Evolutionary conservation across 2,329 filamentous ascomycete species (phyloP).

Genomic region (Clathrospora elynae): DNA sequence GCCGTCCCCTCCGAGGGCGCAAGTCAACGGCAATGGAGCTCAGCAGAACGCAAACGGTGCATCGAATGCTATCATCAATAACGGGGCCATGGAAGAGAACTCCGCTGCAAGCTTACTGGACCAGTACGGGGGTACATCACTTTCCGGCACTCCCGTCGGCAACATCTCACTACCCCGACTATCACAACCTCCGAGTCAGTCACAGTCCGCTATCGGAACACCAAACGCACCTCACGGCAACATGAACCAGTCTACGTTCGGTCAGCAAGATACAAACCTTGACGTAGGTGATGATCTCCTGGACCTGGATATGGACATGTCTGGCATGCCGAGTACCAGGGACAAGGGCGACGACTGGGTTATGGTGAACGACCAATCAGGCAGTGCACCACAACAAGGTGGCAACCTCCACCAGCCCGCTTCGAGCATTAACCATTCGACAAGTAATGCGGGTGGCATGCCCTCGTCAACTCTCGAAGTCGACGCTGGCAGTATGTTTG

Average conservation of each 20-base stretch:
- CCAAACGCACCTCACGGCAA: slow-evolving; percentile 49
- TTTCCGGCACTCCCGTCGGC: slow-evolving; percentile 64
- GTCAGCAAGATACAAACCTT: slow-evolving; percentile 31
- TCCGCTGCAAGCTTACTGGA: slow-evolving; percentile 67
- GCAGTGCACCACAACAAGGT: slow-evolving; percentile 25
- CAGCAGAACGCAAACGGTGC: slow-evolving; percentile 40
- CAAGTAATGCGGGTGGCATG: slow-evolving; percentile 22
- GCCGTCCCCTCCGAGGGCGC: slow-evolving; percentile 32
- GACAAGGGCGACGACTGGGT: slow-evolving; percentile 47
- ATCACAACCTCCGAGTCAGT: slow-evolving; percentile 61
- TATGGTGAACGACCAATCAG: slow-evolving; percentile 37
- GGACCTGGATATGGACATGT: slow-evolving; percentile 61
- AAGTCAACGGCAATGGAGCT: slow-evolving; percentile 40
- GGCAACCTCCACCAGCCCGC: slow-evolving; percentile 23
- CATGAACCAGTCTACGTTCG: slow-evolving; percentile 30
- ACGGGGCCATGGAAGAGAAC: slow-evolving; percentile 44
- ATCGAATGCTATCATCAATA: slow-evolving; percentile 38
- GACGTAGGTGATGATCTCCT: slow-evolving; percentile 44
- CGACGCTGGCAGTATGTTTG: slow-evolving; percentile 46
- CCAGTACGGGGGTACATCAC: slow-evolving; percentile 68
- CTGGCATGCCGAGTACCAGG: slow-evolving; percentile 55
- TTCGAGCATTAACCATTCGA: slow-evolving; percentile 23
- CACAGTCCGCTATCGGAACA: slow-evolving; percentile 63
- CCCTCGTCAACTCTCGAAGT: slow-evolving; percentile 33
- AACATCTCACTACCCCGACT: slow-evolving; percentile 63